A percentile compares a stretch with the other conserved stretches of the same genome.
phyloP scores from a whole-genome alignment of 2,329 filamentous ascomycete genomes.

The Orbilia quercus region DNA sequence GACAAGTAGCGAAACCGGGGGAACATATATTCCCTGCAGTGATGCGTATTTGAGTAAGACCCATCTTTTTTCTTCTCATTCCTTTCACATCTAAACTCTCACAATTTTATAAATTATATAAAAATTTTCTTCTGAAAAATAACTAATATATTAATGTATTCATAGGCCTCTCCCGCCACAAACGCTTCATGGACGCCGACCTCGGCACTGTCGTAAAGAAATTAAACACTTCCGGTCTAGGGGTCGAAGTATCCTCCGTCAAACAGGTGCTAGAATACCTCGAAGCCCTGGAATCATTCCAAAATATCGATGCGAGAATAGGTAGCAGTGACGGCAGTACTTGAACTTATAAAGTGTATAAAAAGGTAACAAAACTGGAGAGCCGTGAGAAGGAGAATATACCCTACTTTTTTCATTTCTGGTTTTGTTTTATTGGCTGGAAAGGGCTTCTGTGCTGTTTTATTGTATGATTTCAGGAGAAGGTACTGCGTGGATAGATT shows the following conservation, averaged over 20 bases:
- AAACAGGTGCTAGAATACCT: slow-evolving; percentile 60
- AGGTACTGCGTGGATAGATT: too few relatives aligned
- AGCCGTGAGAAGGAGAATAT: too few relatives aligned
- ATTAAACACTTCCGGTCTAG: slow-evolving; percentile 58
- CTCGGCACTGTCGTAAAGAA: slow-evolving; percentile 59
- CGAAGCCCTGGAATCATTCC: slow-evolving; percentile 56
- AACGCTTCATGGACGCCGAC: slow-evolving; percentile 60
- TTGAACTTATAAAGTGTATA: slow-evolving; percentile 3
- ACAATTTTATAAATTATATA: slow-evolving; percentile 2
- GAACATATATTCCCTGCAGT: slow-evolving; percentile 60
- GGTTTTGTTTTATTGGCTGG: too few relatives aligned
- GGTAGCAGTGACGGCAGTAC: slow-evolving; percentile 13
- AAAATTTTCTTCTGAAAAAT: too few relatives aligned
- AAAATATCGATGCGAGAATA: slow-evolving; percentile 45
- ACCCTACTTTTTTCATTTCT: too few relatives aligned
- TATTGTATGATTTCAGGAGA: too few relatives aligned
- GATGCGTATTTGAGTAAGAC: slow-evolving; percentile 59
- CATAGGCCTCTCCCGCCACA: slow-evolving; percentile 58
- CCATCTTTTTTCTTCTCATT: neutral
- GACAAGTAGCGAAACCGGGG: slow-evolving; percentile 9
- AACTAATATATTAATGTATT: neutral
- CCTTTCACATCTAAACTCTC: too few relatives aligned
- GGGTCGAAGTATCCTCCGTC: slow-evolving; percentile 59
- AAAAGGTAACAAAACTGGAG: neutral
- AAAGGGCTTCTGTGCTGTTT: too few relatives aligned